Evolutionary conservation across 1,139 yeast species (phyloP).

Genomic region (Saccharomyces hybrid): DNA sequence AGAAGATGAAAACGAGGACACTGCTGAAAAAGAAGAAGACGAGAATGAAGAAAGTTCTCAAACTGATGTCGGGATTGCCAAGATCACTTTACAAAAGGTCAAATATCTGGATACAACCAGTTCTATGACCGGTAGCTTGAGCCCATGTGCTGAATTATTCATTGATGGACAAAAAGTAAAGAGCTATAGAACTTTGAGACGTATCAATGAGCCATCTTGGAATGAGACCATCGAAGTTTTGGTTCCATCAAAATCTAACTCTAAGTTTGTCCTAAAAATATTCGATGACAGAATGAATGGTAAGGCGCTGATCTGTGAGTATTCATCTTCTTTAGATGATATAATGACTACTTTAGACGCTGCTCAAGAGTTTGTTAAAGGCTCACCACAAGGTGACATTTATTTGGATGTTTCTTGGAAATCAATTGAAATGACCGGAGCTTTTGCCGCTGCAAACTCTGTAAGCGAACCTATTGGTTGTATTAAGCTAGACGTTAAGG

Average conservation of each 20-base stretch:
- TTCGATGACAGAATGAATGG: conserved; percentile 44
- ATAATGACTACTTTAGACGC: conserved; percentile 48
- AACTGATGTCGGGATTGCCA: conserved; percentile 62
- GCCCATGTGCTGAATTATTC: conserved; percentile 62
- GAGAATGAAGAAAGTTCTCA: conserved; percentile 30
- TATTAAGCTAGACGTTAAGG: conserved; percentile 49
- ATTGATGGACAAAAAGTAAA: conserved; percentile 48
- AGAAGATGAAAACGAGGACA: conserved; percentile 7
- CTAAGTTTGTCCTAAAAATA: conserved; percentile 46
- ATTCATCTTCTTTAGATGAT: conserved; percentile 47
- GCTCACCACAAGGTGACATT: conserved; percentile 42
- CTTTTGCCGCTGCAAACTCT: conserved; percentile 38
- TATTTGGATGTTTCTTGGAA: conserved; percentile 55
- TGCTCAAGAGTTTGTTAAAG: conserved; percentile 42
- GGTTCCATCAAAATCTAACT: conserved; percentile 49
- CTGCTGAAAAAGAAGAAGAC: conserved; percentile 16
- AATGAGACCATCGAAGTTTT: conserved; percentile 54
- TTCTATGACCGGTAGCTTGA: conserved; percentile 61
- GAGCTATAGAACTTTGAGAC: conserved; percentile 52
- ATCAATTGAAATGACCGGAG: conserved; percentile 53
- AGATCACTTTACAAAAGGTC: conserved; percentile 64
- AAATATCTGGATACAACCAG: conserved; percentile 56
- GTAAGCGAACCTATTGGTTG: conserved; percentile 51
- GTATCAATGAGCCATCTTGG: conserved; percentile 67
- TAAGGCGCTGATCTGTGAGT: conserved; percentile 36